Percentiles rank a stretch among this genome's conserved stretches.
phyloP scores from a whole-genome alignment of 2,329 filamentous ascomycete species.

The Byssochlamys sp. region DNA sequence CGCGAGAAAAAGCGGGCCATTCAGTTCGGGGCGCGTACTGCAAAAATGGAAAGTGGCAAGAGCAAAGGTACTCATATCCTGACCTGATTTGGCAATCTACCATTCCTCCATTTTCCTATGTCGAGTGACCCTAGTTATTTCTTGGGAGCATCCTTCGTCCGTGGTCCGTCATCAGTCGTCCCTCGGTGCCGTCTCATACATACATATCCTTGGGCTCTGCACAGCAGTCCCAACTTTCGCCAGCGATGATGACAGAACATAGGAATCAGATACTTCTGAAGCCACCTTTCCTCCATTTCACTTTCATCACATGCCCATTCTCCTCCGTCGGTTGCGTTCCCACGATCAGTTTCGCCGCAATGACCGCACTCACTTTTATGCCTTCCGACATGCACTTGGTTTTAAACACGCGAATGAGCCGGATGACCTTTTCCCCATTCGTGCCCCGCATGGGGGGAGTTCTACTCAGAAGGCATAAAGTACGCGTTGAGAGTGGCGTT shows the following conservation, averaged over 20 bases:
- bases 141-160: background rate
- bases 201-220: background rate
- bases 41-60: constrained; percentile 63
- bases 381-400: background rate
- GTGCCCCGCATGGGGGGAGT: background rate
- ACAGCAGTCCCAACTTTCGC: background rate
- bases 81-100: constrained; percentile 13
- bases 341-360: constrained; percentile 1
- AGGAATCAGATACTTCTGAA: constrained; percentile 36
- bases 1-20: constrained; percentile 89
- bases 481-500: background rate
- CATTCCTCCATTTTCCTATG: background rate
- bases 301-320: background rate
- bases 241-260: constrained; percentile 32
- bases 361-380: background rate
- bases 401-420: background rate
- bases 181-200: too few relatives aligned
- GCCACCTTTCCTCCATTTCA: constrained; percentile 6
- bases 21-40: constrained; percentile 72
- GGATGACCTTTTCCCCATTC: background rate
- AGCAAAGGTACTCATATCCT: constrained; percentile 58
- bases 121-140: background rate
- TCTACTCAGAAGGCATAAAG: background rate
- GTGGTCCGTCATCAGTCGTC: background rate
- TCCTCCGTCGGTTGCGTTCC: constrained; percentile 3